Evolutionary conservation across 2,329 filamentous ascomycete species (phyloP).

Genomic region (Beauveria bassiana): DNA sequence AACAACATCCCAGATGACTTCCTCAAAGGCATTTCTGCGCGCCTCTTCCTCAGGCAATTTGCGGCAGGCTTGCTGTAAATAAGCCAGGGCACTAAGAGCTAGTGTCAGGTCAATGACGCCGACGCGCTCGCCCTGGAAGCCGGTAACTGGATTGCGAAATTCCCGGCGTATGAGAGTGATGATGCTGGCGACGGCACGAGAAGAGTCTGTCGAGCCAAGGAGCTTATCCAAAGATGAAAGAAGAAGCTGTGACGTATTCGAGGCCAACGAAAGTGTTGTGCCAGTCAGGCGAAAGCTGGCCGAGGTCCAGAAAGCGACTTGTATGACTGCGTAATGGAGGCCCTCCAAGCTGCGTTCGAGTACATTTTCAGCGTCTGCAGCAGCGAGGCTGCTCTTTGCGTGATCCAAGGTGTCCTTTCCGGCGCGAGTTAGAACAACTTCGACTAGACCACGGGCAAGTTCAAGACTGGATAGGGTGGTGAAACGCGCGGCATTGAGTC

Average conservation of each 20-base stretch:
- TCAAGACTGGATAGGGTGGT: conserved; percentile 52
- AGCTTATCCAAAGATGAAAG: conserved; percentile 55
- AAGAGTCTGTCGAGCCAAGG: conserved; percentile 62
- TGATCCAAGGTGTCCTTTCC: conserved; percentile 41
- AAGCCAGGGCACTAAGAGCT: conserved; percentile 53
- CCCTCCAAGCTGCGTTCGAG: conserved; percentile 49
- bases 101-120: conserved; percentile 54
- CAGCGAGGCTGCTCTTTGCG: conserved; percentile 38
- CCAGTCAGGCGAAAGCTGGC: conserved; percentile 52
- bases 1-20: conserved; percentile 60
- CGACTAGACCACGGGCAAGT: conserved; percentile 46
- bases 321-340: conserved; percentile 49
- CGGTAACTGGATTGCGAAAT: conserved; percentile 55
- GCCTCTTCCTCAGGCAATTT: conserved; percentile 43
- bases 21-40: conserved; percentile 40
- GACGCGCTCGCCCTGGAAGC: conserved; percentile 50
- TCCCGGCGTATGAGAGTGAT: conserved; percentile 56
- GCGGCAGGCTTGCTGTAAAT: conserved; percentile 51
- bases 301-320: conserved; percentile 53
- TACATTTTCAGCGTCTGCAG: conserved; percentile 46
- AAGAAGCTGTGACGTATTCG: conserved; percentile 49
- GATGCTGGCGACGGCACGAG: conserved; percentile 58
- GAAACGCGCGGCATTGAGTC: conserved; percentile 45
- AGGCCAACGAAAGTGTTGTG: conserved; percentile 45
- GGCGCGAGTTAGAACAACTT: conserved; percentile 45